Evolutionary conservation across 2,329 filamentous ascomycete genomes (phyloP), one percentile per base, ranked within the genome.

Genomic region (Phialophora expanda): DNA sequence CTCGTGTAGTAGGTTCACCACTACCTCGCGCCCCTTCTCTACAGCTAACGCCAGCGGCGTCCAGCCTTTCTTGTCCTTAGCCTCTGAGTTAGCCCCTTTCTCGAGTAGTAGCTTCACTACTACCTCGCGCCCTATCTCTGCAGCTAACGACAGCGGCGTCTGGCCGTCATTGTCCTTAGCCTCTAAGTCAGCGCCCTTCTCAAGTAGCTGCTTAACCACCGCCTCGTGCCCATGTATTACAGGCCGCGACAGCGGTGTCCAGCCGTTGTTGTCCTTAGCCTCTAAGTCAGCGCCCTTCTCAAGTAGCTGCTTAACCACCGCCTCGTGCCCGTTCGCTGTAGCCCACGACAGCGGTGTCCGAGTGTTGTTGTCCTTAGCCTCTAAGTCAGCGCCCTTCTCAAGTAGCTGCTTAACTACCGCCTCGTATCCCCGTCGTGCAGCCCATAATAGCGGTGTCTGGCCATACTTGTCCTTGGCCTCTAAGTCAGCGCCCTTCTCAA

Each of bases 221-320:
- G 53, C 41, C 41, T 59, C 60, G 41, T 68, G 65, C 14, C n/a
- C n/a, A n/a, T n/a, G n/a, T n/a, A n/a, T n/a, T n/a, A n/a, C n/a
- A n/a, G n/a, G n/a, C n/a, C n/a, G n/a, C n/a, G n/a, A n/a, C n/a
- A n/a, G n/a, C 69, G 67, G 41, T 5, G 59, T 65, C 22, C 50
- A n/a, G 58, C 54, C 50, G 4, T n/a, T 5, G 11, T 57, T 28
- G 38, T 61, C 64, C 26, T 41, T 51, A 1, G 60, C 32, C 22
- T 69, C 41, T 4, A 62, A n/a, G 22, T 66, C 56, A 24, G 56
- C 64, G 8, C 68, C 67, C 26, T 28, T 28, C 41, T 46, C 41
- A 7, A 76, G 64, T 28, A 73, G 55, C 22, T 70, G 65, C 28
- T 58, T 53, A 7, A 66, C 64, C 14, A 63, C 38, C 3, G 11